These are phyloP conservation scores for Cercospora sojina DNA, from an alignment of 2,329 filamentous ascomycete species.

Conservation along the genomic window DNA sequence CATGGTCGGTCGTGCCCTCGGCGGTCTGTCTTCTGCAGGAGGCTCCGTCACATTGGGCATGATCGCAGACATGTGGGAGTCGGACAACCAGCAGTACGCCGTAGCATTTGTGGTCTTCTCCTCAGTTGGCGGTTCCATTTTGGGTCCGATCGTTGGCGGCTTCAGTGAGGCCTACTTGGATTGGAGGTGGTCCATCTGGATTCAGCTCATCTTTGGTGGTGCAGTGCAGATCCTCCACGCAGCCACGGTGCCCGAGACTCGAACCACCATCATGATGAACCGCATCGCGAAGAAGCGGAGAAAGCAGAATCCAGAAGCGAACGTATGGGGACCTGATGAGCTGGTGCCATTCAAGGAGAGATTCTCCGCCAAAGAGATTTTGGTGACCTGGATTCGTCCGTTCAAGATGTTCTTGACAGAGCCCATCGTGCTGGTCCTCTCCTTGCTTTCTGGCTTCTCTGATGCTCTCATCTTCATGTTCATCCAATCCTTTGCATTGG, in stretches of 20 bases:
- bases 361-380: slow-evolving; percentile 46
- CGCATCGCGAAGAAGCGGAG: slow-evolving; percentile 73
- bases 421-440: slow-evolving; percentile 70
- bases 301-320: slow-evolving; percentile 52
- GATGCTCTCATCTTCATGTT: slow-evolving; percentile 80
- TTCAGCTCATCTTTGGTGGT: slow-evolving; percentile 76
- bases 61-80: slow-evolving; percentile 64
- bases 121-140: slow-evolving; percentile 40
- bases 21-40: slow-evolving; percentile 62
- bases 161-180: slow-evolving; percentile 46
- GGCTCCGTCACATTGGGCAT: slow-evolving; percentile 66
- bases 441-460: slow-evolving; percentile 70
- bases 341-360: slow-evolving; percentile 51
- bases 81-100: slow-evolving; percentile 61
- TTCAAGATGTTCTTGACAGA: slow-evolving; percentile 77
- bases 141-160: slow-evolving; percentile 41
- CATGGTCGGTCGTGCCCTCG: slow-evolving; percentile 50
- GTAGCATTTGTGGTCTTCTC: slow-evolving; percentile 59
- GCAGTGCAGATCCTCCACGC: slow-evolving; percentile 62
- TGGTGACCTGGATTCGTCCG: slow-evolving; percentile 61
- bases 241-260: slow-evolving; percentile 73
- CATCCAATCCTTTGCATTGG: slow-evolving; percentile 69
- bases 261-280: slow-evolving; percentile 77
- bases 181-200: slow-evolving; percentile 82
- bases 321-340: slow-evolving; percentile 75